A percentile compares a stretch with the other conserved stretches of the same genome.
These are phyloP conservation scores for Aspergillus sp. DNA, from an alignment of 2,329 filamentous ascomycete genomes.

Conservation along the genomic window DNA sequence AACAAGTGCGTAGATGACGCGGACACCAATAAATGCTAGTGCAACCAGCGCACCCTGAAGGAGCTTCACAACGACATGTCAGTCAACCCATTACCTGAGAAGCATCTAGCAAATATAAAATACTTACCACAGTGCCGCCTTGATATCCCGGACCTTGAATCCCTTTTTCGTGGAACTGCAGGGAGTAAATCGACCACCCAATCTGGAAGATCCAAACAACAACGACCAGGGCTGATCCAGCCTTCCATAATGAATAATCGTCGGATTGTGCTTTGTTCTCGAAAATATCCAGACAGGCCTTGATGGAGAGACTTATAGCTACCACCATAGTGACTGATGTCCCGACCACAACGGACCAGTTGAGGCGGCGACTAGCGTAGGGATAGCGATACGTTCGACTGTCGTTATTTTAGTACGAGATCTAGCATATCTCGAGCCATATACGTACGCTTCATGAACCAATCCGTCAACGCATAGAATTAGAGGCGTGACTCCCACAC, in stretches of 20 bases:
- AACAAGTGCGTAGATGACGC: slow-evolving; percentile 28
- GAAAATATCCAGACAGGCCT: no score
- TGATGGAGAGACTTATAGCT: no score
- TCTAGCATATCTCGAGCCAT: not conserved
- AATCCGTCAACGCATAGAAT: slow-evolving; percentile 32
- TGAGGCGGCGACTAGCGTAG: not conserved
- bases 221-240: slow-evolving; percentile 4
- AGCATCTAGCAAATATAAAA: not conserved
- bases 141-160: slow-evolving; percentile 2
- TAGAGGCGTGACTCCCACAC: slow-evolving; percentile 44
- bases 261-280: no score
- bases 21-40: slow-evolving; percentile 27
- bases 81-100: not conserved
- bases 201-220: slow-evolving; percentile 11
- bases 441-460: slow-evolving; percentile 39
- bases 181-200: slow-evolving; percentile 5
- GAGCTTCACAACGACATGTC: slow-evolving; percentile 3
- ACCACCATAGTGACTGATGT: no score
- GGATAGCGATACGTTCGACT: slow-evolving; percentile 25
- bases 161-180: not conserved
- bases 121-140: slow-evolving; percentile 10
- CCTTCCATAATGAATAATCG: no score
- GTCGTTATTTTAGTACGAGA: not conserved
- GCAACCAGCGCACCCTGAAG: slow-evolving; percentile 7
- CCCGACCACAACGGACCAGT: no score